Base-by-base conservation (phyloP, 208 protist genomes). In the Acanthamoeba castellanii region DNA sequence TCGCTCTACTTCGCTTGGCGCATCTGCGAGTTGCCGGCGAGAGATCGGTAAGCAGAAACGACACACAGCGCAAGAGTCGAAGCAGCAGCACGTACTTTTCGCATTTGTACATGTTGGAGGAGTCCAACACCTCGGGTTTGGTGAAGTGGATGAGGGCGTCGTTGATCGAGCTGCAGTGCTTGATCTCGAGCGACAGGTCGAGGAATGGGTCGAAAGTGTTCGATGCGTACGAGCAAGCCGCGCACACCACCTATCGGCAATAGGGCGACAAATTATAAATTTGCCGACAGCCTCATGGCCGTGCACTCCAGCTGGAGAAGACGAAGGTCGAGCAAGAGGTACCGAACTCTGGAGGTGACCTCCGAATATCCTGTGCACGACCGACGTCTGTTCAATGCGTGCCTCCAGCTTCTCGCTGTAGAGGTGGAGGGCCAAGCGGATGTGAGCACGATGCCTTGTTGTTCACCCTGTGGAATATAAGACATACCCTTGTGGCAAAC, bases 191-290 rank as follows among this genome's bases (percentile, higher is more conserved):
- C 42, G 92, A 96, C 22, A 98, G 74, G 81, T 98, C 98, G 32
- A 98, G 84, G 47, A 98, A 98, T 16, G 97, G 95, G 59, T 98
- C 98, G 93, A 96, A 98, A 25, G 97, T 98, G 92, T 98, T 96
- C 5, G 97, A 98, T 27, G 95, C 82, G 47, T 95, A 95, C 1
- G 85, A 27, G 92, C 98, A 98, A 22, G 42, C 45, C 0, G 72
- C 47, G 89, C 98, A 98, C 22, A 68, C 81, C 16, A 98, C 97
- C 92, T 96, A 94, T 32, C 14, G 22, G 50, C n/a, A 11, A 91
- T n/a, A n/a, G n/a, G n/a, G n/a, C n/a, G n/a, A n/a, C n/a, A n/a
- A n/a, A n/a, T n/a, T n/a, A n/a, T n/a, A n/a, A n/a, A n/a, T n/a
- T n/a, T n/a, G n/a, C n/a, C n/a, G n/a, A n/a, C n/a, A n/a, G n/a